A percentile compares a stretch with the other conserved stretches of the same genome.
phyloP scores from a whole-genome alignment of 176 grass and related monocot genomes.

The Oryza meyeriana region DNA sequence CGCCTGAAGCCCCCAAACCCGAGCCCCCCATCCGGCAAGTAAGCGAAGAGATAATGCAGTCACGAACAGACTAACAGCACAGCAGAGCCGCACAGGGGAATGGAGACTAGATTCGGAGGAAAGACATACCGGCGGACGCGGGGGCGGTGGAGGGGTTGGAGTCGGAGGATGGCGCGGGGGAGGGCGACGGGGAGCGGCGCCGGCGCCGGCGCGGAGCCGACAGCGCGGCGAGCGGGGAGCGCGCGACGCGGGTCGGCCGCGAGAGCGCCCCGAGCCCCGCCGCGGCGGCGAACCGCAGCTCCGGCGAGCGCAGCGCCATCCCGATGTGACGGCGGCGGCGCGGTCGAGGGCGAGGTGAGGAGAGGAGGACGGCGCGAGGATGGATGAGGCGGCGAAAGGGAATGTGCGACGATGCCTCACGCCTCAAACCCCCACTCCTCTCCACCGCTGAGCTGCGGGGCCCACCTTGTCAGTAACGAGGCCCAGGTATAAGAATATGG shows the following conservation, averaged over 20 bases:
- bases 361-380: constrained; percentile 3
- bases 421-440: not conserved
- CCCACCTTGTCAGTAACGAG: not conserved
- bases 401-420: not conserved
- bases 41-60: not conserved
- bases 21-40: not conserved
- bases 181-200: constrained; percentile 28
- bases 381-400: not conserved
- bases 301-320: constrained; percentile 65
- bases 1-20: not conserved
- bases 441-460: not conserved
- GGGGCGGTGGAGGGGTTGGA: constrained; percentile 32
- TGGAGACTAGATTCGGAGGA: not conserved
- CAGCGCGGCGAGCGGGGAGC: constrained; percentile 34
- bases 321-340: constrained; percentile 16
- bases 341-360: not conserved
- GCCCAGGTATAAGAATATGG: no score
- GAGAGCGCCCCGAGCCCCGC: constrained; percentile 51
- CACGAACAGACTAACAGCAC: not conserved
- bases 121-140: constrained; percentile 7
- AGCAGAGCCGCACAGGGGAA: not conserved
- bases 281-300: constrained; percentile 46
- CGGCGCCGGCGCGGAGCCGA: constrained; percentile 48
- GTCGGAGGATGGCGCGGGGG: constrained; percentile 23
- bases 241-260: constrained; percentile 19